Conservation (phyloP, 2,329 filamentous ascomycete genomes). For the Neurospora sp. region DNA sequence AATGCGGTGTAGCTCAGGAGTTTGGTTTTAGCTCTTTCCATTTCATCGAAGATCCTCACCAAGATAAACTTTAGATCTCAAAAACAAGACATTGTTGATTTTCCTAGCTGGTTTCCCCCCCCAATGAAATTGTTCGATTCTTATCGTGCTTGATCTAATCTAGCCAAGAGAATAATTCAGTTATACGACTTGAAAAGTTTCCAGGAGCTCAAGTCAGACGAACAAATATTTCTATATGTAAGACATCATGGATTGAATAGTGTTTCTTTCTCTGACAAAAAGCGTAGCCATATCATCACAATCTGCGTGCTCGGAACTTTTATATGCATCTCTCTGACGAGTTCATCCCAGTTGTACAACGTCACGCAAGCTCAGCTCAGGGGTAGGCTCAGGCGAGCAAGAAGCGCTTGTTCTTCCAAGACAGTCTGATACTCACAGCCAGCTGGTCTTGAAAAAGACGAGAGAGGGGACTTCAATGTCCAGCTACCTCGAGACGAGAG, state of each 20-base stretch:
- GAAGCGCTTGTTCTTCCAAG: not conserved
- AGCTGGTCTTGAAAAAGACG: not conserved
- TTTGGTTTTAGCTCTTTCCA: not conserved
- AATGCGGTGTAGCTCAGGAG: not conserved
- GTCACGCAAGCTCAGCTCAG: not conserved
- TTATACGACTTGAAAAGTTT: not conserved
- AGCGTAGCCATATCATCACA: not conserved
- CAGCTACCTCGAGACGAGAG: not conserved
- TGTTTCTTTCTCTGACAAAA: not conserved
- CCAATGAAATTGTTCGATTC: not conserved
- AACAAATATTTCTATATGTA: not conserved
- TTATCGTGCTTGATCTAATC: not conserved
- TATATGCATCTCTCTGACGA: not conserved
- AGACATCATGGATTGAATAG: not conserved
- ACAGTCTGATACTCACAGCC: not conserved
- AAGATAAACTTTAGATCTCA: not conserved
- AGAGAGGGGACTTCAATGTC: not conserved
- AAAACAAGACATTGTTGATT: not conserved
- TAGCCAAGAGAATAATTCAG: not conserved
- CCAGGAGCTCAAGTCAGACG: not conserved
- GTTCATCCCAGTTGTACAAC: not conserved
- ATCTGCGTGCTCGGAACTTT: not conserved
- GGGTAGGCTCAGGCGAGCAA: not conserved
- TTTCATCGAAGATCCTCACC: not conserved
- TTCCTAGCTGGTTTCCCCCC: not conserved